Conservation (phyloP, 306 rosid species). For the Rubus parviflorus region DNA sequence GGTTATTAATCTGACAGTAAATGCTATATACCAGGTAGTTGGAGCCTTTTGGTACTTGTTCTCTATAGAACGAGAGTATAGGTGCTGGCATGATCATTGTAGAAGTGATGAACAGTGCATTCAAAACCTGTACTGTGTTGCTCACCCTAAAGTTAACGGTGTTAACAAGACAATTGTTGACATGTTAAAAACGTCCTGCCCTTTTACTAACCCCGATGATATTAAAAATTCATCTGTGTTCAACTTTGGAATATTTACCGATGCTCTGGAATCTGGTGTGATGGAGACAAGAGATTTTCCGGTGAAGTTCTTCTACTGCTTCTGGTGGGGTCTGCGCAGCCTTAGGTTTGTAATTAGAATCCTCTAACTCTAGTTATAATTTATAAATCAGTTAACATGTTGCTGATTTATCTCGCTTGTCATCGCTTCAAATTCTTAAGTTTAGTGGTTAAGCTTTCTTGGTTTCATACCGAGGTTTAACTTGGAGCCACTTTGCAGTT, state of each 20-base stretch:
- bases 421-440: not conserved
- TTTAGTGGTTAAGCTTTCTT: not conserved
- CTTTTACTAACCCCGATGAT: slow-evolving; percentile 28
- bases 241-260: slow-evolving; percentile 67
- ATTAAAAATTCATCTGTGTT: slow-evolving; percentile 27
- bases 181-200: slow-evolving; percentile 33
- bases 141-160: fast-evolving
- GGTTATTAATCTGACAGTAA: slow-evolving; percentile 19
- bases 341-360: slow-evolving; percentile 49
- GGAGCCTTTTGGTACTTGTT: slow-evolving; percentile 93
- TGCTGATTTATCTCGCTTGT: not conserved
- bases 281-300: slow-evolving; percentile 39
- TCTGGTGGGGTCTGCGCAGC: slow-evolving; percentile 94
- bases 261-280: slow-evolving; percentile 51
- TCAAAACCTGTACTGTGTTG: slow-evolving; percentile 33
- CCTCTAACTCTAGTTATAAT: not conserved
- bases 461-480: not conserved
- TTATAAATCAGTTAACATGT: not conserved
- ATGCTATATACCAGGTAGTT: slow-evolving; percentile 47
- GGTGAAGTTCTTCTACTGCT: slow-evolving; percentile 66
- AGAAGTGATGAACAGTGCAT: no score
- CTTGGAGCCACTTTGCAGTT: slow-evolving; percentile 41
- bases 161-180: fast-evolving
- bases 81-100: slow-evolving; percentile 55
- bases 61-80: slow-evolving; percentile 53